Conservation (phyloP, 2,329 filamentous ascomycete genomes). For the Canariomyces notabilis region DNA sequence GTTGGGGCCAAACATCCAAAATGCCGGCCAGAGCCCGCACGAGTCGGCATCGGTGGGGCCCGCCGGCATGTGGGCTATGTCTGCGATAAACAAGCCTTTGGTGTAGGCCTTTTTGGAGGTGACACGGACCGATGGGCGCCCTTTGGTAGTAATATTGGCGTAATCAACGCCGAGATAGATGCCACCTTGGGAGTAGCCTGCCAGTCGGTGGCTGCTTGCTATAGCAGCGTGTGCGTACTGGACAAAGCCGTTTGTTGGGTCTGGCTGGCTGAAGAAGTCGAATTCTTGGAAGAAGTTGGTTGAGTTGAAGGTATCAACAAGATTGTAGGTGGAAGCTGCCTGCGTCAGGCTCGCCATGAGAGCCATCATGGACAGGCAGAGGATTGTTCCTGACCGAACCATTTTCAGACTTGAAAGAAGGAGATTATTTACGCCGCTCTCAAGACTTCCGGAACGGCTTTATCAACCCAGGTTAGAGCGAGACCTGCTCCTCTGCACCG, state of each 20-base stretch:
- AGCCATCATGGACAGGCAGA: conserved; percentile 2
- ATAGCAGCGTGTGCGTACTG: conserved; percentile 57
- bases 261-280: conserved; percentile 50
- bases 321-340: conserved; percentile 34
- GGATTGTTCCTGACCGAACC: background rate
- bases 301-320: conserved; percentile 44
- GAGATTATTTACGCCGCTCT: background rate
- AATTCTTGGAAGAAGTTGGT: conserved; percentile 54
- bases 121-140: conserved; percentile 67
- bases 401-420: conserved; percentile 3
- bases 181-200: conserved; percentile 48
- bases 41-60: conserved; percentile 33
- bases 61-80: conserved; percentile 72
- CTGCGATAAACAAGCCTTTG: conserved; percentile 65
- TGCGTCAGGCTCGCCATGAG: background rate
- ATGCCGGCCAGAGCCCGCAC: conserved; percentile 74
- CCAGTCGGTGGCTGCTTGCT: conserved; percentile 54
- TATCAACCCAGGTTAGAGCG: background rate
- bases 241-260: conserved; percentile 74
- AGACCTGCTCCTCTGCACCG: background rate
- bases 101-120: conserved; percentile 62
- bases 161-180: conserved; percentile 68
- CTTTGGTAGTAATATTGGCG: conserved; percentile 49
- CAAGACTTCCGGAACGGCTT: background rate
- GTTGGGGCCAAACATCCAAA: conserved; percentile 61